A percentile compares a stretch with the other conserved stretches of the same genome.
These are phyloP conservation scores for Geranium rotundifolium DNA, from an alignment of 345 rosid species.

Conservation along the genomic window DNA sequence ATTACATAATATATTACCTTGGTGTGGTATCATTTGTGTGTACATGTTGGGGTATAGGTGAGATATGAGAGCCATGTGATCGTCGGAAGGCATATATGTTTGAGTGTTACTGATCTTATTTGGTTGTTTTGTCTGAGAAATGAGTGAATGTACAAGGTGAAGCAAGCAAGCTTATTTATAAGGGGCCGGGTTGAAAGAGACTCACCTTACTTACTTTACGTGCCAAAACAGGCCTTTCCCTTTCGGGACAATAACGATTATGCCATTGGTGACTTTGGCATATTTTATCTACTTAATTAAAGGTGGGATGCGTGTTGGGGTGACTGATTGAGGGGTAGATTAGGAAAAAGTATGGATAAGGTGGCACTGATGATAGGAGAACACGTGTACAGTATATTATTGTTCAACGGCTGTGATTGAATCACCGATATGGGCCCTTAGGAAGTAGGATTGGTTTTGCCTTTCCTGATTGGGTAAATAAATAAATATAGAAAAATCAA, in stretches of 20 bases:
- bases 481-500: neutral
- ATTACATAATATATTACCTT: slow-evolving; percentile 42
- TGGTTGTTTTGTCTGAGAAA: slow-evolving; percentile 2
- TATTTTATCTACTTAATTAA: neutral
- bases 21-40: slow-evolving; percentile 37
- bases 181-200: neutral
- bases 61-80: slow-evolving; percentile 41
- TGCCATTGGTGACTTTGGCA: neutral
- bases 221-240: neutral
- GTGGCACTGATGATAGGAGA: neutral
- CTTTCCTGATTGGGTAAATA: slow-evolving; percentile 25
- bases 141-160: neutral
- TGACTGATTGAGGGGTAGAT: neutral
- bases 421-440: too few relatives aligned
- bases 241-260: neutral
- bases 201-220: neutral
- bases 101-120: too few relatives aligned
- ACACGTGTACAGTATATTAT: neutral
- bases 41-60: slow-evolving; percentile 43
- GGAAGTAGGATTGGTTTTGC: slow-evolving; percentile 12
- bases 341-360: neutral
- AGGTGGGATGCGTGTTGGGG: neutral
- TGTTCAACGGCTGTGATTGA: neutral
- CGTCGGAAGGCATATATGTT: slow-evolving; percentile 12
- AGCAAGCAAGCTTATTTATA: neutral